phyloP scores from a whole-genome alignment of 177 flowering plant genomes.

The Vitis hybrid region DNA sequence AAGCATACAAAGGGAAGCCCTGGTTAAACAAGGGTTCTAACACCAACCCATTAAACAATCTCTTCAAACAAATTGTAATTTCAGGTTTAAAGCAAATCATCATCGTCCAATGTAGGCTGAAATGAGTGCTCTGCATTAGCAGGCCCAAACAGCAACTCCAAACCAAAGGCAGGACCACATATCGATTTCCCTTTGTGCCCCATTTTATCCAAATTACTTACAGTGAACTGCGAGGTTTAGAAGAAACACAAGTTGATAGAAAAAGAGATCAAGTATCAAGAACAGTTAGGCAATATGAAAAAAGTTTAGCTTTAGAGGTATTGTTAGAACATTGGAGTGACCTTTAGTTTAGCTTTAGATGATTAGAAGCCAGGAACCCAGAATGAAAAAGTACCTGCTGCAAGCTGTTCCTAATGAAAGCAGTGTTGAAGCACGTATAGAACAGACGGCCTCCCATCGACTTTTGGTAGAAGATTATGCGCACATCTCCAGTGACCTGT shows the following conservation, averaged over 20 bases:
- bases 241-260: too few relatives aligned
- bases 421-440: slow-evolving; percentile 79
- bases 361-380: background rate
- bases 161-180: slow-evolving; percentile 65
- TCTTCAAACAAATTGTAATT: too few relatives aligned
- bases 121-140: slow-evolving; percentile 34
- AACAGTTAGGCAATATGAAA: too few relatives aligned
- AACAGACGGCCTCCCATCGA: slow-evolving; percentile 80
- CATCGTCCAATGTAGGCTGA: slow-evolving; percentile 12
- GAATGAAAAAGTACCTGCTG: slow-evolving; percentile 46
- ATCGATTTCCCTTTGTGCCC: slow-evolving; percentile 59
- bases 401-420: slow-evolving; percentile 66
- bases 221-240: slow-evolving; percentile 49
- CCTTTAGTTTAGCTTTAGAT: too few relatives aligned
- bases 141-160: slow-evolving; percentile 83
- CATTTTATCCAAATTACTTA: slow-evolving; percentile 69
- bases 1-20: too few relatives aligned
- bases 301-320: too few relatives aligned
- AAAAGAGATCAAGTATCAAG: too few relatives aligned
- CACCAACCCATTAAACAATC: too few relatives aligned
- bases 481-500: slow-evolving; percentile 78
- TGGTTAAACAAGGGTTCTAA: too few relatives aligned
- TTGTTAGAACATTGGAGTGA: too few relatives aligned
- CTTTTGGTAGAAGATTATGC: slow-evolving; percentile 70
- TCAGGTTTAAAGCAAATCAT: background rate